Percentiles rank a stretch among this genome's conserved stretches.
These are phyloP conservation scores for Apophysomyces variabilis DNA, from an alignment of 371 early-diverging fungal genomes.

Conservation along the genomic window DNA sequence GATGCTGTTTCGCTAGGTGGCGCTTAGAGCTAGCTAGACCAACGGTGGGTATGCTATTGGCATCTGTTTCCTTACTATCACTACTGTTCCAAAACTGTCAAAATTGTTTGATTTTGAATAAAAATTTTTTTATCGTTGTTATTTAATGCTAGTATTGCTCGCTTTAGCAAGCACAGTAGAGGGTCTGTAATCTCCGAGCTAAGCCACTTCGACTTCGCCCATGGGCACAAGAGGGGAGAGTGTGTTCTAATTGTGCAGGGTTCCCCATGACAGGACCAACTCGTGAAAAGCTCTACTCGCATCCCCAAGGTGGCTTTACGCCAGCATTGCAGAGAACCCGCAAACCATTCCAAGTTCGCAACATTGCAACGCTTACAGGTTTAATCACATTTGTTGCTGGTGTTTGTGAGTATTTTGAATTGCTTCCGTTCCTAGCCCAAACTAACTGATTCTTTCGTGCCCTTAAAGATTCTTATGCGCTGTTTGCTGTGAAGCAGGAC, in stretches of 20 bases:
- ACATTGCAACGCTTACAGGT: constrained; percentile 49
- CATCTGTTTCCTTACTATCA: too few relatives aligned
- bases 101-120: too few relatives aligned
- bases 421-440: neutral
- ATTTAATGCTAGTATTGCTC: too few relatives aligned
- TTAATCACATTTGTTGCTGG: constrained; percentile 55
- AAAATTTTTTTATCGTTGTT: too few relatives aligned
- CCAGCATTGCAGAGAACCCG: constrained; percentile 63
- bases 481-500: constrained; percentile 62
- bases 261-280: constrained; percentile 8
- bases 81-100: too few relatives aligned
- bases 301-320: constrained; percentile 51
- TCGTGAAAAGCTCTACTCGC: constrained; percentile 54
- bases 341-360: constrained; percentile 51
- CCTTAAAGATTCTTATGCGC: constrained; percentile 52
- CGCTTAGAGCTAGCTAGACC: too few relatives aligned
- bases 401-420: constrained; percentile 49
- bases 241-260: neutral
- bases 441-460: neutral
- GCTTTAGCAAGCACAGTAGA: too few relatives aligned
- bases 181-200: too few relatives aligned
- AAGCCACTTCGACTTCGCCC: neutral
- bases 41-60: too few relatives aligned
- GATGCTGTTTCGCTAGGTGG: too few relatives aligned
- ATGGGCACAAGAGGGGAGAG: neutral